Evolutionary conservation across 164 flowering plant species (phyloP).

Genomic region (Stephania japonica): DNA sequence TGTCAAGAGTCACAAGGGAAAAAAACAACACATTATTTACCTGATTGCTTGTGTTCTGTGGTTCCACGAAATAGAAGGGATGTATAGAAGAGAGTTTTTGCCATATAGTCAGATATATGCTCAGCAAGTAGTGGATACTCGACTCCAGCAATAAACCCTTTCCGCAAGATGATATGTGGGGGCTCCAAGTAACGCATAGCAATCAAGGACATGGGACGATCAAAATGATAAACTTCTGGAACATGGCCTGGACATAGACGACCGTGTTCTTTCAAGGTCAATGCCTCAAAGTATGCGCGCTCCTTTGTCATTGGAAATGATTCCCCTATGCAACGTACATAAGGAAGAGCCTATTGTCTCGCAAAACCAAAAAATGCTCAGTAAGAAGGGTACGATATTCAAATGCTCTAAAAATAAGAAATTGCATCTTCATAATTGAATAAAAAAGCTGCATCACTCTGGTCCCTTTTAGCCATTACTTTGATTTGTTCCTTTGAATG

Average conservation of each 20-base stretch:
- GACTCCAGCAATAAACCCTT: conserved; percentile 86
- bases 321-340: conserved; percentile 89
- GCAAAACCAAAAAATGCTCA: neutral
- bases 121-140: conserved; percentile 85
- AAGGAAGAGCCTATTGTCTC: conserved; percentile 72
- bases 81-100: conserved; percentile 72
- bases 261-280: conserved; percentile 59
- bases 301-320: conserved; percentile 97
- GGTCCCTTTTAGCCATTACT: neutral
- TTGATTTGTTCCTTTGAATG: neutral
- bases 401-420: neutral
- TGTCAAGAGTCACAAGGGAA: neutral
- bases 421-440: neutral
- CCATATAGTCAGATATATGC: conserved; percentile 79
- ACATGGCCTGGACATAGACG: conserved; percentile 72
- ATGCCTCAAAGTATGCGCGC: conserved; percentile 92
- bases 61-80: conserved; percentile 75
- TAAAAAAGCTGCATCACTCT: neutral
- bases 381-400: neutral
- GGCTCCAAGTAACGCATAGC: conserved; percentile 94
- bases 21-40: conserved; percentile 27
- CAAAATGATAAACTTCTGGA: conserved; percentile 94
- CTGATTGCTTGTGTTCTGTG: conserved; percentile 72
- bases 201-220: conserved; percentile 77
- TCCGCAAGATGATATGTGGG: conserved; percentile 88